These are phyloP conservation scores for Anisodus tanguticus DNA, from an alignment of 257 asterid species.

Conservation along the genomic window DNA sequence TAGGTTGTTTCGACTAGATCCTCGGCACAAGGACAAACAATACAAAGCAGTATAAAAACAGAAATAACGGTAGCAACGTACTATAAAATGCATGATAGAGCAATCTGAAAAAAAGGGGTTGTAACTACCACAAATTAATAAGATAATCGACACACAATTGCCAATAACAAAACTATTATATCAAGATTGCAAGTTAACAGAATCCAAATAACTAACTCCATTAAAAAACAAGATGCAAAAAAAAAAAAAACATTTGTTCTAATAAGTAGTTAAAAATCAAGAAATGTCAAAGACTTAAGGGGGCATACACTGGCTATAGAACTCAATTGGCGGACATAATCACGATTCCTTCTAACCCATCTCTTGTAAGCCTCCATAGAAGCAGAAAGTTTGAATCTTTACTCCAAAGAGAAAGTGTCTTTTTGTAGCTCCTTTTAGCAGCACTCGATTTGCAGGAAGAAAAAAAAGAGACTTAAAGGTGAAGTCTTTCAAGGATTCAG, in stretches of 20 bases:
- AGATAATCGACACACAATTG: not conserved
- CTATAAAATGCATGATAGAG: no score
- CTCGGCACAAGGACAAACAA: no score
- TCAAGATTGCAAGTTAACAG: not conserved
- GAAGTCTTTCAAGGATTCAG: not conserved
- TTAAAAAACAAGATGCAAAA: not conserved
- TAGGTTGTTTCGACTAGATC: no score
- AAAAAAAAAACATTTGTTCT: not conserved
- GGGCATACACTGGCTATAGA: slow-evolving; percentile 83
- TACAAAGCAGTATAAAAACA: no score
- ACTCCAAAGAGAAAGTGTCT: slow-evolving; percentile 24
- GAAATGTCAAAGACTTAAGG: not conserved
- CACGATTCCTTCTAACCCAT: slow-evolving; percentile 84
- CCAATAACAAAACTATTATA: not conserved
- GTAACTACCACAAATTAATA: no score
- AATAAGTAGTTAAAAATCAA: not conserved
- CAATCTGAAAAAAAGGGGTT: no score
- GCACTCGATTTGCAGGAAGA: not conserved
- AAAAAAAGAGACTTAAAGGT: slow-evolving; percentile 21
- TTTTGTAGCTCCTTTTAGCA: not conserved
- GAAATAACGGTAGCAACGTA: no score
- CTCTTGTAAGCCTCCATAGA: slow-evolving; percentile 91
- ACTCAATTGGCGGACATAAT: slow-evolving; percentile 81
- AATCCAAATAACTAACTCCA: not conserved
- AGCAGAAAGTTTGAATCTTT: slow-evolving; percentile 35